These are phyloP conservation scores for Nothophytophthora sp. DNA, from an alignment of 352 stramenopile species.

Conservation along the genomic window DNA sequence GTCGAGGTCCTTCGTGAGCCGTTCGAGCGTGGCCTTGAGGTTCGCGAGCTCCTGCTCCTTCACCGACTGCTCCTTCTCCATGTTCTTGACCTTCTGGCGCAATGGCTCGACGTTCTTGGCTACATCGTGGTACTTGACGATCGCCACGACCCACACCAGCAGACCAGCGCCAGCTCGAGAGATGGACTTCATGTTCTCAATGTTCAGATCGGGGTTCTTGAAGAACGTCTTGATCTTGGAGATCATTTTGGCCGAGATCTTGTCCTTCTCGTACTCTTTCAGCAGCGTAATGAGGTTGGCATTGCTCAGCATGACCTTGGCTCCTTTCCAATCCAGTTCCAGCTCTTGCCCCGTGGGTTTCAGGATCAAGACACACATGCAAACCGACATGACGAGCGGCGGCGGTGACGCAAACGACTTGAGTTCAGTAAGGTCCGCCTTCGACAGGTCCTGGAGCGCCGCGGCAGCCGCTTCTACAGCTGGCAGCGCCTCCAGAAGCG, in stretches of 20 bases:
- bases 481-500: constrained; percentile 92
- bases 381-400: constrained; percentile 93
- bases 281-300: constrained; percentile 89
- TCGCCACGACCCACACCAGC: constrained; percentile 94
- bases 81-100: constrained; percentile 90
- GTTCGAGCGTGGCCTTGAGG: constrained; percentile 84
- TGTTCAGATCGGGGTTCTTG: constrained; percentile 93
- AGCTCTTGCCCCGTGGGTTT: constrained; percentile 92
- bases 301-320: constrained; percentile 96
- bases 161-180: constrained; percentile 90
- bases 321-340: constrained; percentile 93
- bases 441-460: constrained; percentile 94
- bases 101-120: constrained; percentile 95
- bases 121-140: constrained; percentile 97
- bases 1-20: constrained; percentile 87
- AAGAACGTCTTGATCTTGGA: constrained; percentile 94
- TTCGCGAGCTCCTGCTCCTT: constrained; percentile 89
- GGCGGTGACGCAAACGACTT: constrained; percentile 96
- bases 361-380: constrained; percentile 91
- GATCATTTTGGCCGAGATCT: constrained; percentile 96
- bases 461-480: constrained; percentile 92
- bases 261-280: constrained; percentile 97
- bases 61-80: constrained; percentile 92
- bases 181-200: constrained; percentile 96
- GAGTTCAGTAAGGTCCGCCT: constrained; percentile 95